phyloP scores from a whole-genome alignment of 73 alveolate genomes.

The Paraurostyla sp. region DNA sequence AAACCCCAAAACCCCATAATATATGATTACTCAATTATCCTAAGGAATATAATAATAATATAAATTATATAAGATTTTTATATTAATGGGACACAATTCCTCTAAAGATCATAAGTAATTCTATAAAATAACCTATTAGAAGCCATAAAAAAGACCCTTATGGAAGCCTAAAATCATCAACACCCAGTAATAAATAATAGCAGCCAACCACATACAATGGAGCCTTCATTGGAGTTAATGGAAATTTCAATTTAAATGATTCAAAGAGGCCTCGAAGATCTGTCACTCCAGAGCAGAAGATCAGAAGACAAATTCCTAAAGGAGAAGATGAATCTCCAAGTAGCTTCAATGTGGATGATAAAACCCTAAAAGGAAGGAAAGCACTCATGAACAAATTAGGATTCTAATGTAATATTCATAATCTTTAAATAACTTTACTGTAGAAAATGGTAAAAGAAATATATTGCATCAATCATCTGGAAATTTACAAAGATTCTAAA shows the following conservation, averaged over 20 bases:
- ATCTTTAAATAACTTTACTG: background rate
- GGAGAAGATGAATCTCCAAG: background rate
- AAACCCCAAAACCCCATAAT: too few relatives aligned
- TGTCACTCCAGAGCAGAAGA: background rate
- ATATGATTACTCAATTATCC: too few relatives aligned
- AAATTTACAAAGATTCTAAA: background rate
- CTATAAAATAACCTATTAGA: background rate
- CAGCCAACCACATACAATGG: background rate
- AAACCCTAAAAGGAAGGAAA: background rate
- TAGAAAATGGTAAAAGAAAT: background rate
- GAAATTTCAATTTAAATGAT: background rate
- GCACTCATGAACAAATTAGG: conserved; percentile 14
- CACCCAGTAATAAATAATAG: background rate
- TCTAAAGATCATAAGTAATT: background rate
- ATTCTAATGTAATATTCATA: background rate
- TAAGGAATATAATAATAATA: background rate
- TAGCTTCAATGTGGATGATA: background rate
- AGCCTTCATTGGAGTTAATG: conserved; percentile 28
- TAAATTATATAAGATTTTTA: too few relatives aligned
- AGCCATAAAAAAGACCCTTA: background rate
- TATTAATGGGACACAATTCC: background rate
- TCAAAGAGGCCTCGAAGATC: background rate
- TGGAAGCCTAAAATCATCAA: background rate
- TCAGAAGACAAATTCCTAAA: background rate
- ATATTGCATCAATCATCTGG: background rate